phyloP scores from a whole-genome alignment of 495 filamentous ascomycete species.

The Neurospora cerealis region DNA sequence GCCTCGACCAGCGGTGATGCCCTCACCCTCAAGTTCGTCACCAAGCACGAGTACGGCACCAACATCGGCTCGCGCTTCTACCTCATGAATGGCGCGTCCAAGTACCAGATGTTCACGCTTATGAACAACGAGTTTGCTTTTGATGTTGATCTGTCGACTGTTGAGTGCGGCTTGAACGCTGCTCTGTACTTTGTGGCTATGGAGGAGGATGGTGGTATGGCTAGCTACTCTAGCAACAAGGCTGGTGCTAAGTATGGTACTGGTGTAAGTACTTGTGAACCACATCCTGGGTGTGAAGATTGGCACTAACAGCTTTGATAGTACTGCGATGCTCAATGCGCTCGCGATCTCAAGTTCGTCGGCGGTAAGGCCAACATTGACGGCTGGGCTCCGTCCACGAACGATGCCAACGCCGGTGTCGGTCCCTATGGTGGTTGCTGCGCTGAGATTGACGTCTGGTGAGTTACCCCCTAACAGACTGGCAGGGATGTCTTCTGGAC shows the following conservation, averaged over 20 bases:
- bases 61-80: slow-evolving; percentile 48
- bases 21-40: slow-evolving; percentile 48
- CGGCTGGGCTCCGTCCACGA: slow-evolving; percentile 29
- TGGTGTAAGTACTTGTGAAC: slow-evolving; percentile 17
- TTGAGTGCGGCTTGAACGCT: slow-evolving; percentile 44
- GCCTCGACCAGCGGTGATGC: slow-evolving; percentile 36
- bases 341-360: slow-evolving; percentile 43
- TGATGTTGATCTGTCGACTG: slow-evolving; percentile 46
- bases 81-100: slow-evolving; percentile 41
- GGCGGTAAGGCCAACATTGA: slow-evolving; percentile 50
- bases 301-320: slow-evolving; percentile 2
- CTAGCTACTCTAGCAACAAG: slow-evolving; percentile 41
- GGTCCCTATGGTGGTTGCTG: slow-evolving; percentile 49
- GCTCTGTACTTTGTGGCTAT: slow-evolving; percentile 52
- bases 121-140: slow-evolving; percentile 51
- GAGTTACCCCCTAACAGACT: neutral
- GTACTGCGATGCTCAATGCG: slow-evolving; percentile 52
- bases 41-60: slow-evolving; percentile 42
- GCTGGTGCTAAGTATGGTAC: slow-evolving; percentile 53
- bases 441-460: slow-evolving; percentile 62
- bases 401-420: slow-evolving; percentile 44
- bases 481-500: no score
- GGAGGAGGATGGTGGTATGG: slow-evolving; percentile 46
- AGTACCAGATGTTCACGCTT: slow-evolving; percentile 50
- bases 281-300: neutral